Base-by-base conservation (phyloP, 2,329 filamentous ascomycete genomes). In the Cladosporium sp. region DNA sequence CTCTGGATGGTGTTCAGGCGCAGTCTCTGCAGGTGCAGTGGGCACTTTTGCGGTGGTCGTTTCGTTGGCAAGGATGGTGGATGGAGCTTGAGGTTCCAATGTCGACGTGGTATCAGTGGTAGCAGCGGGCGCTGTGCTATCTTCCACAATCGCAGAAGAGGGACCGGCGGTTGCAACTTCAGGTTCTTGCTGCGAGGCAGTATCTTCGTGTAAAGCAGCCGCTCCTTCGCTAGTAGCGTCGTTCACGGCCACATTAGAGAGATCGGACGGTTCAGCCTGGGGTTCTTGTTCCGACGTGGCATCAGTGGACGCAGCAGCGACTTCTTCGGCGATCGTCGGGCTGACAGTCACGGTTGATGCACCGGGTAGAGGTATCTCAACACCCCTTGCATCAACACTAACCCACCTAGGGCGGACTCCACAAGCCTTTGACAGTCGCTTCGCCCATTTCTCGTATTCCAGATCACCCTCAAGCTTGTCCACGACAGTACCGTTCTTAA, bases 401-500 rank as follows among this genome's bases (percentile, higher is more conserved):
- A 13, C 32, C n/a, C 20, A 37, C 9, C 34, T 32, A 8, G 40
- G 28, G 13, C 36, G 40, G n/a, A 47, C 49, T 47, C 44, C 56
- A 20, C 52, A 67, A 44, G 77, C 77, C 56, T 73, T 72, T 13
- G 72, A 70, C 3, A 90, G 62, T 22, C 84, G 78, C 42, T 76
- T 77, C 48, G 85, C 71, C 58, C 94, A 91, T 8, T 90, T 85
- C 15, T 66, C 62, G 42, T 87, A 81, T 67, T 83, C 86, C 13
- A 77, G 74, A 8, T 86, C 87, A 1, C 83, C 76, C 36, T 84
- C 79, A 9, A 96, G 80, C 70, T 92, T 91, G 70, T 93, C 87
- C 67, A 88, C 86, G 13, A 96, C 76, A 61, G 89, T 83, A 8
- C 88, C 90, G 72, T 91, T 88, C 68, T 65, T 61, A 65, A 96